Evolutionary conservation across 805 yeast species (phyloP), one percentile per base, ranked within the genome.

Genomic region (Yarrowia deformans): DNA sequence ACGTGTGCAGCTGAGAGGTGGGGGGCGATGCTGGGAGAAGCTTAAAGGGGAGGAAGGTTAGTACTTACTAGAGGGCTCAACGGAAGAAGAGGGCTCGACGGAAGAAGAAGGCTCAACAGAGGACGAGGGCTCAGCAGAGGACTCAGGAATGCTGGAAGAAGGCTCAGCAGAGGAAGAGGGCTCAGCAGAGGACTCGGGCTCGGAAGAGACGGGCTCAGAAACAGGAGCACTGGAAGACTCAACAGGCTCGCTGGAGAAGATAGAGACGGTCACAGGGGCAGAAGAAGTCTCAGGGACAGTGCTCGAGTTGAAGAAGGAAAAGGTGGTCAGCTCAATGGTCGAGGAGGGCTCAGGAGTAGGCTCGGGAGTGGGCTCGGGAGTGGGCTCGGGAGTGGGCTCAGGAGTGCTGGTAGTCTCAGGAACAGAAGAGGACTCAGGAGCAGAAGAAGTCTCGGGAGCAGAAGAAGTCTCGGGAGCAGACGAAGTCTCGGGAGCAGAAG

Each of bases 361-460:
- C 50, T 46, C 50, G 29, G 48, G 23, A 10, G 48, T 9, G 10
- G 48, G 29, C 48, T 45, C 48, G 14, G 48, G 14, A 13, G 48
- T 45, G 1, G 48, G 48, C 48, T 45, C 48, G 29, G 48, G 48
- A 45, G 48, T 18, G 14, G 48, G 48, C 48, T 45, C 48, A 23
- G 50, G n/a, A 23, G 50, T 13, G 23, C 32, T 13, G 19, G 46
- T n/a, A 10, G 48, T 12, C 48, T 43, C 48, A 39, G 48, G 48
- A 1, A 9, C 29, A n/a, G 48, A n/a, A 43, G 48, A 18, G 29
- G 48, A 2, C 50, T 46, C 50, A 14, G 50, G 16, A 12, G 48
- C 49, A 19, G 18, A 9, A 45, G 49, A 45, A 6, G 52, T 29
- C 13, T 3, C 32, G n/a, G 50, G 50, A 9, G 32, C 49, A 1